Conservation (phyloP, 306 rosid genomes). For the Vigna hirtella region DNA sequence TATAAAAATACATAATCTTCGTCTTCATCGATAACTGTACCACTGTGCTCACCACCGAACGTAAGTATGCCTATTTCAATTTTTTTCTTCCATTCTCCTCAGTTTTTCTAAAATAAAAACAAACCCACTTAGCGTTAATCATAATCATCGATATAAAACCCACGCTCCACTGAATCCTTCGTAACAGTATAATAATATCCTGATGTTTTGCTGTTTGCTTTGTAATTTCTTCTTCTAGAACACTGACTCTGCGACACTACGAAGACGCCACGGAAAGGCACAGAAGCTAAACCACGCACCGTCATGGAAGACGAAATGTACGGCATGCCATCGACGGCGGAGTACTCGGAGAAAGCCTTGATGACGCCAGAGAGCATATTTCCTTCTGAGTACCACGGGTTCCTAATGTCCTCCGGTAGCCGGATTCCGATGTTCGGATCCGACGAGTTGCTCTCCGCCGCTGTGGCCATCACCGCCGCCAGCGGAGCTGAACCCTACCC, state of each 20-base stretch:
- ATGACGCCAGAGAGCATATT: constrained; percentile 82
- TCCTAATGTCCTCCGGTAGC: constrained; percentile 45
- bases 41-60: not conserved
- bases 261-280: not conserved
- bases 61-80: not conserved
- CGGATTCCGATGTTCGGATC: constrained; percentile 76
- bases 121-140: constrained; percentile 13
- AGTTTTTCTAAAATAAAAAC: not conserved
- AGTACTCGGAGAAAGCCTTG: constrained; percentile 64
- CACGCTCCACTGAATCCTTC: not conserved
- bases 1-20: constrained; percentile 16
- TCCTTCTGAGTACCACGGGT: constrained; percentile 66
- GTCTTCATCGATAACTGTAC: not conserved
- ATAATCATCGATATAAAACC: constrained; percentile 16
- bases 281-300: not conserved
- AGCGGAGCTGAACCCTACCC: constrained; percentile 31
- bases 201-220: not conserved
- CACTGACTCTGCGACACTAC: not conserved
- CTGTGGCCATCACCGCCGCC: constrained; percentile 35
- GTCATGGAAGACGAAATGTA: constrained; percentile 84
- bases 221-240: constrained; percentile 37
- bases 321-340: constrained; percentile 57
- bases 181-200: not conserved
- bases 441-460: constrained; percentile 65
- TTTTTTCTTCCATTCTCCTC: not conserved